Conservation (phyloP, 2,329 filamentous ascomycete genomes). For the Fusarium siculi region DNA sequence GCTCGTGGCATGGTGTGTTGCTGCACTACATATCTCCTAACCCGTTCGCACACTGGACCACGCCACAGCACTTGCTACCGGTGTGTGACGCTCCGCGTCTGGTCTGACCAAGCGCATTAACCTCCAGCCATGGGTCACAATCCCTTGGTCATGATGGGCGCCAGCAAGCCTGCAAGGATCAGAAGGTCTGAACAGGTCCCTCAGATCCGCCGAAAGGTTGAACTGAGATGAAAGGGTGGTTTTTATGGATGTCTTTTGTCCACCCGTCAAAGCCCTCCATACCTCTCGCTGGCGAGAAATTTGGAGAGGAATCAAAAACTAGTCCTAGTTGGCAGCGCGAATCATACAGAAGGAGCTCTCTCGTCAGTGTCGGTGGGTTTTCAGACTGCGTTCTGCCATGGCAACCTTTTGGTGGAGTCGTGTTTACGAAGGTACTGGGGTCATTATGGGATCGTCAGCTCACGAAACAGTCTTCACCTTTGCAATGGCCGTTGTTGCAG, state of each 20-base stretch:
- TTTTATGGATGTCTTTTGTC: slow-evolving; percentile 98
- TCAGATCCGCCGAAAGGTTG: slow-evolving; percentile 56
- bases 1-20: slow-evolving; percentile 31
- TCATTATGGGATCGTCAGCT: slow-evolving; percentile 19
- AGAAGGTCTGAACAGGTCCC: slow-evolving; percentile 53
- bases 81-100: slow-evolving; percentile 59
- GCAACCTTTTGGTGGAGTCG: slow-evolving; percentile 22
- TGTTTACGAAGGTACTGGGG: slow-evolving; percentile 35
- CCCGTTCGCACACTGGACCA: slow-evolving; percentile 53
- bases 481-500: slow-evolving; percentile 12
- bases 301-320: slow-evolving; percentile 92
- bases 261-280: slow-evolving; percentile 76
- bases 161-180: slow-evolving; percentile 55
- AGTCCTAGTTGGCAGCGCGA: slow-evolving; percentile 88
- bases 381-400: slow-evolving; percentile 23
- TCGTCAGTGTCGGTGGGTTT: slow-evolving; percentile 26
- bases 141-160: slow-evolving; percentile 58
- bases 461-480: slow-evolving; percentile 20
- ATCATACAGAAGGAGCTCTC: slow-evolving; percentile 76
- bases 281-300: slow-evolving; percentile 47
- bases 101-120: slow-evolving; percentile 69
- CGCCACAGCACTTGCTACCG: slow-evolving; percentile 53
- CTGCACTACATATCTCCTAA: slow-evolving; percentile 37
- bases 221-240: slow-evolving; percentile 73
- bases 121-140: slow-evolving; percentile 56